A percentile compares a stretch with the other conserved stretches of the same genome.
These are phyloP conservation scores for Globisporangium spiculum DNA, from an alignment of 352 stramenopile species.

Conservation along the genomic window DNA sequence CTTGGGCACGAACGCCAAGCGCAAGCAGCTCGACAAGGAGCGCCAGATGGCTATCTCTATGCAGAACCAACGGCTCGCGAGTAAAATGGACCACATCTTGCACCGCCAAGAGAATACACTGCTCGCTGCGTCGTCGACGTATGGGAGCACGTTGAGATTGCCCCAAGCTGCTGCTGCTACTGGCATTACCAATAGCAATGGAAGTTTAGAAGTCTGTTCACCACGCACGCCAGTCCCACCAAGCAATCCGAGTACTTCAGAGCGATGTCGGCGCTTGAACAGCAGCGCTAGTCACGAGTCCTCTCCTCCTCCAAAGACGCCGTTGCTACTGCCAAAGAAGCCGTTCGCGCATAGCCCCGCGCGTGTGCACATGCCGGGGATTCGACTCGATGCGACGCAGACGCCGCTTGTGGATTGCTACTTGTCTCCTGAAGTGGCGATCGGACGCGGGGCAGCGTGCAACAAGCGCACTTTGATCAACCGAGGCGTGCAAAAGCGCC, in stretches of 20 bases:
- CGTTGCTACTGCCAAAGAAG: slow-evolving; percentile 23
- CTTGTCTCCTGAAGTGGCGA: slow-evolving; percentile 59
- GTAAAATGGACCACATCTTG: slow-evolving; percentile 74
- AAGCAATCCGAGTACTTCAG: background rate
- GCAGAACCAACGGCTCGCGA: slow-evolving; percentile 68
- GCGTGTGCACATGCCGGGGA: slow-evolving; percentile 62
- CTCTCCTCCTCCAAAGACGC: slow-evolving; percentile 16
- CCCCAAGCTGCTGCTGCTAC: background rate
- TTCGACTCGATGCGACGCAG: slow-evolving; percentile 63
- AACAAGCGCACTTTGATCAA: slow-evolving; percentile 70
- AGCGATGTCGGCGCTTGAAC: background rate
- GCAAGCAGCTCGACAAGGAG: slow-evolving; percentile 57
- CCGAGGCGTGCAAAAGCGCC: slow-evolving; percentile 41
- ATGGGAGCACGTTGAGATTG: slow-evolving; percentile 6
- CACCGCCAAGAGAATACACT: slow-evolving; percentile 60
- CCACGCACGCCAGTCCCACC: slow-evolving; percentile 4
- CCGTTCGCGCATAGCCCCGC: slow-evolving; percentile 37
- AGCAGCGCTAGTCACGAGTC: background rate
- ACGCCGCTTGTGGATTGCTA: slow-evolving; percentile 76
- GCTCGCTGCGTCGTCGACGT: slow-evolving; percentile 33
- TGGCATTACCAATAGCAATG: too few relatives aligned
- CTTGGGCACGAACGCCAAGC: slow-evolving; percentile 55
- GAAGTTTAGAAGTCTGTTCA: background rate
- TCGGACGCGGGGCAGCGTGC: slow-evolving; percentile 60
- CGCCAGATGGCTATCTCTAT: slow-evolving; percentile 56